phyloP scores from a whole-genome alignment of 352 stramenopile species.

The Blastocystis sp. region DNA sequence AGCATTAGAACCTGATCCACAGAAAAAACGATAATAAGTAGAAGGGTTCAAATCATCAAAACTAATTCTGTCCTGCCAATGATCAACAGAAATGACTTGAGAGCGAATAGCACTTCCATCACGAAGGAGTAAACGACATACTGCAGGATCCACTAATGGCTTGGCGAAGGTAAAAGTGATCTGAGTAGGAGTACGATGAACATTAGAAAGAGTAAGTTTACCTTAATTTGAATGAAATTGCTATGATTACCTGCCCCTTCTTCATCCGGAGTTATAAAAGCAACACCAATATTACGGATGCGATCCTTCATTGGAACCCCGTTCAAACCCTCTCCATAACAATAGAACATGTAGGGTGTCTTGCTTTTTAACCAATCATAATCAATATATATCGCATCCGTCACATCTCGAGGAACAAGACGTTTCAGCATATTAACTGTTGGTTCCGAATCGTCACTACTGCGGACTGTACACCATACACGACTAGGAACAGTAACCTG shows the following conservation, averaged over 20 bases:
- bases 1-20: not conserved
- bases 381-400: not conserved
- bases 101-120: not conserved
- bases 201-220: not conserved
- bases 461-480: not conserved
- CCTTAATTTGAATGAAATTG: not conserved
- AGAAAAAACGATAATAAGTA: not conserved
- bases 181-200: not conserved
- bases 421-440: not conserved
- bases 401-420: not conserved
- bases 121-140: not conserved
- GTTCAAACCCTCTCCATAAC: not conserved
- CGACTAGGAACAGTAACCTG: not conserved
- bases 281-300: not conserved
- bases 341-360: conserved; percentile 8
- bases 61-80: not conserved
- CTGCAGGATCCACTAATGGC: not conserved
- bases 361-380: not conserved
- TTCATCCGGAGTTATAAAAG: not conserved
- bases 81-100: not conserved
- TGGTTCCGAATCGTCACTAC: not conserved
- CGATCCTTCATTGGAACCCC: not conserved
- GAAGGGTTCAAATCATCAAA: not conserved
- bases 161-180: not conserved
- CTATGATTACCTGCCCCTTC: not conserved